A percentile compares a stretch with the other conserved stretches of the same genome.
phyloP scores from a whole-genome alignment of 352 stramenopile species.

The Pythium aquatile region DNA sequence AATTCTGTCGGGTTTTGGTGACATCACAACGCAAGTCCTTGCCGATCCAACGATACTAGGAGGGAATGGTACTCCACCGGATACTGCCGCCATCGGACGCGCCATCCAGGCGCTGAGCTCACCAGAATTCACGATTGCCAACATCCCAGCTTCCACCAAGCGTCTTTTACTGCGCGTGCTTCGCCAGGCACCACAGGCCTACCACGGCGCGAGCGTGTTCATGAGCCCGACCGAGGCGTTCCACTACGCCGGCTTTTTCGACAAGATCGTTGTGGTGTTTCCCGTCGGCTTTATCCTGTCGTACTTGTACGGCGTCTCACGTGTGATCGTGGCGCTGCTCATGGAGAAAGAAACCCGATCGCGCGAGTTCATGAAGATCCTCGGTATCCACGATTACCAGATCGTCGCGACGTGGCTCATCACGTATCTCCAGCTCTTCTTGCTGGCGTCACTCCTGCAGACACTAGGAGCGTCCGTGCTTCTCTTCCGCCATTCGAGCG shows the following conservation, averaged over 20 bases:
- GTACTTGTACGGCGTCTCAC: conserved; percentile 91
- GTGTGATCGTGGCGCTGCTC: conserved; percentile 88
- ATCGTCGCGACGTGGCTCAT: conserved; percentile 68
- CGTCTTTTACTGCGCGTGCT: conserved; percentile 42
- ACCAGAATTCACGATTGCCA: conserved; percentile 11
- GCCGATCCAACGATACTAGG: conserved; percentile 7
- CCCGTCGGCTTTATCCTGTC: conserved; percentile 90
- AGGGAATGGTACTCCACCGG: neutral
- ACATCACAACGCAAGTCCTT: neutral
- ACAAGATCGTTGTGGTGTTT: conserved; percentile 73
- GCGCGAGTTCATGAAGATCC: conserved; percentile 91
- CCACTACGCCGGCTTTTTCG: conserved; percentile 72
- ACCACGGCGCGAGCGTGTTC: conserved; percentile 46
- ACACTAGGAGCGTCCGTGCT: conserved; percentile 31
- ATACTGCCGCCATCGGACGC: neutral
- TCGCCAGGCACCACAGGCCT: conserved; percentile 60
- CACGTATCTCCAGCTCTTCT: conserved; percentile 68
- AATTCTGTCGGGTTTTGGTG: conserved; percentile 16
- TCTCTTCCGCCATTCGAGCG: conserved; percentile 53
- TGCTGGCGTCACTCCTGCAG: conserved; percentile 48
- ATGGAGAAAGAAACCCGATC: conserved; percentile 91
- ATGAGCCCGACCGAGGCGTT: conserved; percentile 53
- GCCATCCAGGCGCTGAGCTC: conserved; percentile 6
- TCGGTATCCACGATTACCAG: conserved; percentile 73
- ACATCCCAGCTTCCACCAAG: conserved; percentile 37